phyloP scores from a whole-genome alignment of 345 rosid genomes.

The Eucalyptus cloeziana region DNA sequence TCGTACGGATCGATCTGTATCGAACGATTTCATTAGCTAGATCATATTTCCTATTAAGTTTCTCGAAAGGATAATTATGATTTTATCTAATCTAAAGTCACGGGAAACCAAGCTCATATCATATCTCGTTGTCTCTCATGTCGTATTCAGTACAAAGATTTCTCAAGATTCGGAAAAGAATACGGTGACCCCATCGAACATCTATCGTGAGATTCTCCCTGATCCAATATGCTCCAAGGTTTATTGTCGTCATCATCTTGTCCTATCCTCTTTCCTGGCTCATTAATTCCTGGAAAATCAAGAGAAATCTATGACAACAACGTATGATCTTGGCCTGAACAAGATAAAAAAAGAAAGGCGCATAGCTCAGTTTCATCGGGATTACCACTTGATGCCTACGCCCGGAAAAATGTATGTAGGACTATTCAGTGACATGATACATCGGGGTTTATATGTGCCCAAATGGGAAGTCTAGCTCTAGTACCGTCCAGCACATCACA shows the following conservation, averaged over 20 bases:
- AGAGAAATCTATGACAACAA: neutral
- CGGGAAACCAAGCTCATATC: neutral
- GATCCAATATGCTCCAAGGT: neutral
- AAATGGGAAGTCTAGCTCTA: neutral
- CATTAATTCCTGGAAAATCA: neutral
- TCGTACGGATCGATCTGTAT: neutral
- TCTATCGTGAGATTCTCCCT: neutral
- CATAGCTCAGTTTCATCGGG: neutral
- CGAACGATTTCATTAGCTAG: neutral
- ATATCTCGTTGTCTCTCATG: neutral
- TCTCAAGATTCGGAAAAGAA: neutral
- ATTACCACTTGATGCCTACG: neutral
- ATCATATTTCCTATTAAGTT: neutral
- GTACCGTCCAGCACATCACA: neutral
- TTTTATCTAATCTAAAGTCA: neutral
- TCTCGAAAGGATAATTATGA: neutral
- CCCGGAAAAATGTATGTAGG: neutral
- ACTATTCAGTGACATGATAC: neutral
- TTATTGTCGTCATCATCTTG: neutral
- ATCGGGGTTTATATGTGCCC: neutral
- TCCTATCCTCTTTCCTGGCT: neutral
- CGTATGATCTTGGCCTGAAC: neutral
- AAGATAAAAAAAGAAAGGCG: neutral
- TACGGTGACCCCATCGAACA: neutral
- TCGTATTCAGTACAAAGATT: neutral